Percentiles rank a stretch among this genome's conserved stretches.
phyloP scores from a whole-genome alignment of 176 grass and related monocot genomes.

The Phragmites australis region DNA sequence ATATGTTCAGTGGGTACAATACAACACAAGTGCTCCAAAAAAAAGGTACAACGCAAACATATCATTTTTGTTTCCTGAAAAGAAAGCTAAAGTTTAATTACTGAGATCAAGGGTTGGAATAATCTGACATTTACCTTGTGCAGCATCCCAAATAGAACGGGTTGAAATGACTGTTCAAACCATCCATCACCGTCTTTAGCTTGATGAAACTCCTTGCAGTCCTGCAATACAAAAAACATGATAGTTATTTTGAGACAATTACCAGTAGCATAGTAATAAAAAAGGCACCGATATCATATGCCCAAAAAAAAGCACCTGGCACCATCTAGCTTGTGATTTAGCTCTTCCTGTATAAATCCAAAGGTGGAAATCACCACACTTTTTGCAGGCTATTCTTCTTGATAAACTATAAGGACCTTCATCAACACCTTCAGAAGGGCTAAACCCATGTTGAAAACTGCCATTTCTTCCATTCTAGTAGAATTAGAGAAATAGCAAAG shows the following conservation, averaged over 20 bases:
- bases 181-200: slow-evolving; percentile 99
- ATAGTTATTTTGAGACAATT: neutral
- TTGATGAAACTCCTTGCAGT: slow-evolving; percentile 98
- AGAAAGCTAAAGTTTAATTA: neutral
- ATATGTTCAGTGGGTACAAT: neutral
- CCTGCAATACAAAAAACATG: slow-evolving; percentile 40
- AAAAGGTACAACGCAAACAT: neutral
- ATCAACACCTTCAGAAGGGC: slow-evolving; percentile 83
- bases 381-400: slow-evolving; percentile 97
- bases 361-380: slow-evolving; percentile 75
- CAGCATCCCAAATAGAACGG: slow-evolving; percentile 80
- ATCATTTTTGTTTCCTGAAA: slow-evolving; percentile 11
- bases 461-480: slow-evolving; percentile 75
- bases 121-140: slow-evolving; percentile 63
- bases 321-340: slow-evolving; percentile 95
- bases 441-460: slow-evolving; percentile 66
- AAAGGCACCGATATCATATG: slow-evolving; percentile 15
- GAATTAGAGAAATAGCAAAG: slow-evolving; percentile 33
- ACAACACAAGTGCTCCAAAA: neutral
- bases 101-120: slow-evolving; percentile 1
- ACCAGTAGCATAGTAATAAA: slow-evolving; percentile 11
- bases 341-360: slow-evolving; percentile 87
- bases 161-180: slow-evolving; percentile 93
- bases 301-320: slow-evolving; percentile 65
- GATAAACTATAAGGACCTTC: slow-evolving; percentile 66